Evolutionary conservation across 257 asterid genomes (phyloP).

Genomic region (Leptodermis oblonga): DNA sequence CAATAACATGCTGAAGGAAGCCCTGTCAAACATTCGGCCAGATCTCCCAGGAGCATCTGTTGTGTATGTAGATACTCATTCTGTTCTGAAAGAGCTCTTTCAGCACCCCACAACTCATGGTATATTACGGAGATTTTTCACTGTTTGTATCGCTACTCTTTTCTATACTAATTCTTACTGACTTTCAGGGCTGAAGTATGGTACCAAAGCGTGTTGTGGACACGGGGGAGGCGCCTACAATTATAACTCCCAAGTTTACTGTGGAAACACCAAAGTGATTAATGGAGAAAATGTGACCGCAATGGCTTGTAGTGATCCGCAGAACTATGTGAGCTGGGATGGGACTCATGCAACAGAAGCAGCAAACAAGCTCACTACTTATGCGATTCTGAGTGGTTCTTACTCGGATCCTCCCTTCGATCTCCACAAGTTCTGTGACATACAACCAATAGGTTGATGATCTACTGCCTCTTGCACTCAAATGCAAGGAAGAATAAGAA

Average conservation of each 20-base stretch:
- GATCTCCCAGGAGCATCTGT: slow-evolving; percentile 52
- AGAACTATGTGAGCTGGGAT: slow-evolving; percentile 69
- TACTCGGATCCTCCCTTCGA: slow-evolving; percentile 49
- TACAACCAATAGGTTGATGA: slow-evolving; percentile 42
- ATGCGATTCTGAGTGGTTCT: slow-evolving; percentile 53
- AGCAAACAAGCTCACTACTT: slow-evolving; percentile 60
- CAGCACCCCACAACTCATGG: slow-evolving; percentile 68
- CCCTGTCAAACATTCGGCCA: slow-evolving; percentile 37
- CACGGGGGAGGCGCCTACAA: slow-evolving; percentile 68
- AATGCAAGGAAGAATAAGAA: not conserved
- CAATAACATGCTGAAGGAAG: slow-evolving; percentile 51
- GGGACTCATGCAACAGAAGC: slow-evolving; percentile 82
- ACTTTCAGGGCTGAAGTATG: slow-evolving; percentile 51
- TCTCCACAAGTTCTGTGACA: slow-evolving; percentile 41
- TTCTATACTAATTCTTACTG: not conserved
- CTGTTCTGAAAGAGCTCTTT: slow-evolving; percentile 62
- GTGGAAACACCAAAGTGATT: slow-evolving; percentile 45
- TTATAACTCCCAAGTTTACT: slow-evolving; percentile 39
- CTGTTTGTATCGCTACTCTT: no score
- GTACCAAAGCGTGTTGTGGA: slow-evolving; percentile 81
- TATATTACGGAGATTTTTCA: slow-evolving; percentile 6
- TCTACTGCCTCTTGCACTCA: not conserved
- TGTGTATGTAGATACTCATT: slow-evolving; percentile 49
- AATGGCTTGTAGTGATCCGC: slow-evolving; percentile 55
- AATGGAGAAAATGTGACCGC: slow-evolving; percentile 42